phyloP scores from a whole-genome alignment of 2,329 filamentous ascomycete species.

The Trichophyton schoenleinii region DNA sequence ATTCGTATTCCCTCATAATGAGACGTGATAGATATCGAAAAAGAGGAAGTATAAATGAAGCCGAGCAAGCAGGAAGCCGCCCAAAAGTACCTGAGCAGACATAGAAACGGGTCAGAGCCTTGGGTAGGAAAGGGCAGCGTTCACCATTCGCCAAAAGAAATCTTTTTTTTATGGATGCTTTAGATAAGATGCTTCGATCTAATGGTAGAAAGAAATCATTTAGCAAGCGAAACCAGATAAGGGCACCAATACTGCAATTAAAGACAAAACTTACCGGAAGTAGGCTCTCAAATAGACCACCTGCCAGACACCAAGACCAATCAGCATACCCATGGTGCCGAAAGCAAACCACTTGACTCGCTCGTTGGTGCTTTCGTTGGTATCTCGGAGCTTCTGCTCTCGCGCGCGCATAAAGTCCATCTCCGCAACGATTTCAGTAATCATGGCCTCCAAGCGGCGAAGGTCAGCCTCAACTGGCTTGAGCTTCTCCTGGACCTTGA shows the following conservation, averaged over 20 bases:
- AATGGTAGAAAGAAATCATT: neutral
- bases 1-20: slow-evolving; percentile 2
- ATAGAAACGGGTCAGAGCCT: neutral
- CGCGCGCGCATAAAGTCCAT: slow-evolving; percentile 88
- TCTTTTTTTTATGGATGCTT: slow-evolving; percentile 6
- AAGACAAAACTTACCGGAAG: slow-evolving; percentile 53
- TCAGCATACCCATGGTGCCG: slow-evolving; percentile 78
- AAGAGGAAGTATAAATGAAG: neutral
- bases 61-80: neutral
- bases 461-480: slow-evolving; percentile 94
- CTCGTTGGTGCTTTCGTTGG: slow-evolving; percentile 98
- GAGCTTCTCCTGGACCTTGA: slow-evolving; percentile 92
- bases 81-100: neutral
- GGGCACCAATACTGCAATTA: neutral
- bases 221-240: neutral
- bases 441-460: slow-evolving; percentile 80
- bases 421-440: slow-evolving; percentile 75
- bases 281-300: slow-evolving; percentile 94
- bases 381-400: slow-evolving; percentile 93
- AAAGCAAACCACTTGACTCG: slow-evolving; percentile 98
- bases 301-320: slow-evolving; percentile 89
- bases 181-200: slow-evolving; percentile 61
- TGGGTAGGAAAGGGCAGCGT: neutral
- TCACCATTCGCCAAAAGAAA: neutral
- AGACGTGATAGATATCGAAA: neutral